A percentile compares a stretch with the other conserved stretches of the same genome.
These are phyloP conservation scores for Komagataella ulmi DNA, from an alignment of 805 yeast genomes.

Conservation along the genomic window DNA sequence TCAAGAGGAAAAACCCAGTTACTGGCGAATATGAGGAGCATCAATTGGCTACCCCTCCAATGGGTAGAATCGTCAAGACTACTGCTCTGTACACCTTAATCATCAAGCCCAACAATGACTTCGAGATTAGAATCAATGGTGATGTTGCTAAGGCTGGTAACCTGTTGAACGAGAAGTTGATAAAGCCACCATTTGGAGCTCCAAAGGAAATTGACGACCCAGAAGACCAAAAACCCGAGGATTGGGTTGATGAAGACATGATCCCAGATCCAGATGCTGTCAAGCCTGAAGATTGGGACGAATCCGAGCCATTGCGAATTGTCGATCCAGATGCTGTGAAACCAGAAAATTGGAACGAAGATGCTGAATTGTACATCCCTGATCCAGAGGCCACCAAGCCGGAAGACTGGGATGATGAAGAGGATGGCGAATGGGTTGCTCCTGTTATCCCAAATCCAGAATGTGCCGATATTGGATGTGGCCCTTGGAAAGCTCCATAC, in stretches of 20 bases:
- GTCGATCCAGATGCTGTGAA: slow-evolving; percentile 52
- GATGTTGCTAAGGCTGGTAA: slow-evolving; percentile 59
- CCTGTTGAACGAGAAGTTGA: slow-evolving; percentile 36
- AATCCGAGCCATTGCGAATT: slow-evolving; percentile 46
- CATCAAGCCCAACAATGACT: slow-evolving; percentile 48
- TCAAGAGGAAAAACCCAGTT: slow-evolving; percentile 41
- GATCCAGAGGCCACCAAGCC: slow-evolving; percentile 64
- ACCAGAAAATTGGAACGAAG: slow-evolving; percentile 77
- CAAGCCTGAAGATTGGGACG: slow-evolving; percentile 85
- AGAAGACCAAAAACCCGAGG: slow-evolving; percentile 51
- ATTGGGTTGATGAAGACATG: slow-evolving; percentile 63
- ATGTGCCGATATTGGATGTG: slow-evolving; percentile 66
- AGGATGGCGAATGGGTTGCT: slow-evolving; percentile 77
- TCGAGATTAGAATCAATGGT: slow-evolving; percentile 78
- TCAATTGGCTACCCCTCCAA: slow-evolving; percentile 54
- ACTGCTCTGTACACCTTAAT: slow-evolving; percentile 68
- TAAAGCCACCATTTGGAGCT: slow-evolving; percentile 57
- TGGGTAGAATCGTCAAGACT: slow-evolving; percentile 42
- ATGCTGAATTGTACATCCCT: slow-evolving; percentile 37
- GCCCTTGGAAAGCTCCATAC: slow-evolving; percentile 61
- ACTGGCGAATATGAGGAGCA: slow-evolving; percentile 55
- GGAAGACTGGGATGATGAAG: slow-evolving; percentile 79
- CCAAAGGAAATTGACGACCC: slow-evolving; percentile 49
- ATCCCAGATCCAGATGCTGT: slow-evolving; percentile 57
- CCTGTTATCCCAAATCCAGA: slow-evolving; percentile 63